phyloP scores from a whole-genome alignment of 495 filamentous ascomycete species.

The Podospora pseudoanserina region DNA sequence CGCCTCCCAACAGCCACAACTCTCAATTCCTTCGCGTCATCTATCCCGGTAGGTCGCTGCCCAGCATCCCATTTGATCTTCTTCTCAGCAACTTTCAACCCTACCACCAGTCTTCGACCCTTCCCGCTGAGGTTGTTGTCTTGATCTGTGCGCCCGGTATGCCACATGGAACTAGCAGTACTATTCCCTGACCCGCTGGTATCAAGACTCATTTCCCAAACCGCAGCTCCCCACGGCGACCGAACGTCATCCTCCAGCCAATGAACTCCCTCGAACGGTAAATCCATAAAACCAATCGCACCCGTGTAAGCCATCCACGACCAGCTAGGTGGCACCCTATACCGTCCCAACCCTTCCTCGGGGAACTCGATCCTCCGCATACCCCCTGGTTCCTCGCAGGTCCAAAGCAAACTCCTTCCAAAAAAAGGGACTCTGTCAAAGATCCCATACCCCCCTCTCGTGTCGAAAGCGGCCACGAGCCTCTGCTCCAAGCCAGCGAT shows the following conservation, averaged over 20 bases:
- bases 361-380: slow-evolving; percentile 15
- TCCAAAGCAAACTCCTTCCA: slow-evolving; percentile 27
- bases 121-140: background rate
- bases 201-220: background rate
- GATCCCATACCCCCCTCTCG: slow-evolving; percentile 24
- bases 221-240: slow-evolving; percentile 3
- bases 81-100: background rate
- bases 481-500: slow-evolving; percentile 32
- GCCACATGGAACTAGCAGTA: background rate
- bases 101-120: background rate
- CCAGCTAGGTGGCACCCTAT: slow-evolving; percentile 12
- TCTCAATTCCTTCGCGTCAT: background rate
- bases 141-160: background rate
- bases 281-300: slow-evolving; percentile 20
- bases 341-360: background rate
- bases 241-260: slow-evolving; percentile 18
- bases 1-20: background rate
- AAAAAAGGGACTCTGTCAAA: slow-evolving; percentile 19
- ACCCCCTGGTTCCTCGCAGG: background rate
- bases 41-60: background rate
- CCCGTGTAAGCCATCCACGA: slow-evolving; percentile 31
- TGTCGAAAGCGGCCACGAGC: slow-evolving; percentile 17
- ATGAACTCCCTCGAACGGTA: slow-evolving; percentile 12
- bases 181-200: background rate
- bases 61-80: slow-evolving; percentile 4